phyloP scores from a whole-genome alignment of 2,329 filamentous ascomycete species.

The Lachnellula occidentalis region DNA sequence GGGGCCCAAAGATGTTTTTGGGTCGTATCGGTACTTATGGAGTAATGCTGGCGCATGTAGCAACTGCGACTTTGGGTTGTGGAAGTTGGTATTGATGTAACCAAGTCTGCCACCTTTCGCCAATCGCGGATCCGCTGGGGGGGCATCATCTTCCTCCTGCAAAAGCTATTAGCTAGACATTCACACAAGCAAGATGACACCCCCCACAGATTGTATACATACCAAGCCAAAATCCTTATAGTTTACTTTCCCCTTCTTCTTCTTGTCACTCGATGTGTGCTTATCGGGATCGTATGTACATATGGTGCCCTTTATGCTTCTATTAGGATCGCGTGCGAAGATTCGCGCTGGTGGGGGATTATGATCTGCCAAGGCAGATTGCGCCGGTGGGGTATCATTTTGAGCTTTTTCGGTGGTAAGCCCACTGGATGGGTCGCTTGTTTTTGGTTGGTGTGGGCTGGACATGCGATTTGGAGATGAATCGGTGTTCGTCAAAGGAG shows the following conservation, averaged over 20 bases:
- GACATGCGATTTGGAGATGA: slow-evolving; percentile 55
- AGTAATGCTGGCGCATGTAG: slow-evolving; percentile 72
- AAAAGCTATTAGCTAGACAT: slow-evolving; percentile 55
- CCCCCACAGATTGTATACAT: slow-evolving; percentile 50
- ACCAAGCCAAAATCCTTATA: slow-evolving; percentile 62
- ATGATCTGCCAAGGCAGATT: slow-evolving; percentile 19
- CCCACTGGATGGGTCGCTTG: slow-evolving; percentile 33
- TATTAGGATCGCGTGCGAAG: slow-evolving; percentile 52
- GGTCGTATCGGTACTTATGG: slow-evolving; percentile 75
- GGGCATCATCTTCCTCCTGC: slow-evolving; percentile 69
- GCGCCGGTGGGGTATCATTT: slow-evolving; percentile 28
- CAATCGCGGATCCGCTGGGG: slow-evolving; percentile 77
- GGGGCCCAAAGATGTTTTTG: slow-evolving; percentile 77
- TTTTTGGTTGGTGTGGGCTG: slow-evolving; percentile 43
- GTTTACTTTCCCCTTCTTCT: slow-evolving; percentile 53
- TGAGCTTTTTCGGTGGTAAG: slow-evolving; percentile 14
- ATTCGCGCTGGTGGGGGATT: slow-evolving; percentile 27
- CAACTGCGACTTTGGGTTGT: slow-evolving; percentile 64
- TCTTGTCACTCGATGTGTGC: slow-evolving; percentile 42
- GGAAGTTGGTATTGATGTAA: slow-evolving; percentile 65
- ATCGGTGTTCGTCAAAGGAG: slow-evolving; percentile 61
- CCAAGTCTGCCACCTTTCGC: slow-evolving; percentile 59
- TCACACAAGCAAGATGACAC: slow-evolving; percentile 53
- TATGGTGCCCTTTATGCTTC: slow-evolving; percentile 49
- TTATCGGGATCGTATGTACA: slow-evolving; percentile 54